Conservation (phyloP, 23 red algal species). For the Cyanidioschyzon merolae region DNA sequence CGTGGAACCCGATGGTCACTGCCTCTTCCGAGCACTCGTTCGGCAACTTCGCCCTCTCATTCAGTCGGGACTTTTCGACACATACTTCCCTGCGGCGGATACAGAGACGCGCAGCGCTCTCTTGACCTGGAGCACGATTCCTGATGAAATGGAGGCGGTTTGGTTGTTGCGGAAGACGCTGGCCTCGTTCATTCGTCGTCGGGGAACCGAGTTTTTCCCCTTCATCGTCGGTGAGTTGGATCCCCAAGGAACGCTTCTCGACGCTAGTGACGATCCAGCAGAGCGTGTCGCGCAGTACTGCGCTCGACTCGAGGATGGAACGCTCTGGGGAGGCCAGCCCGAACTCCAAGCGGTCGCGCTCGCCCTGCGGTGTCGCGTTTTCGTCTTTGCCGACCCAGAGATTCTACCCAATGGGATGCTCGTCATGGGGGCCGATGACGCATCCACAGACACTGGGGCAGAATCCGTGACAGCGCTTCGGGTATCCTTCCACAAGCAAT, state of each 20-base stretch:
- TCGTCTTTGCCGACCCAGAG: constrained; percentile 49
- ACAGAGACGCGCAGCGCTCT: neutral
- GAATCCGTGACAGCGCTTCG: constrained; percentile 1
- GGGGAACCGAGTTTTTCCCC: constrained; percentile 37
- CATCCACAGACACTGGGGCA: neutral
- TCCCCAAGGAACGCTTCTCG: neutral
- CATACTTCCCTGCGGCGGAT: neutral
- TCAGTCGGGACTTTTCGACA: neutral
- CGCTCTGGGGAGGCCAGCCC: constrained; percentile 64
- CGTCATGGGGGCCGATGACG: constrained; percentile 22
- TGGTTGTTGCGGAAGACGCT: constrained; percentile 20
- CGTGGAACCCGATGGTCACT: constrained; percentile 65
- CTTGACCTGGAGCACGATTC: neutral
- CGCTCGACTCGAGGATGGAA: constrained; percentile 25
- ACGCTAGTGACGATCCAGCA: neutral
- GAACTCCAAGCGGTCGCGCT: constrained; percentile 49
- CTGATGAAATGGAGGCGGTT: constrained; percentile 4
- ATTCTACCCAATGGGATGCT: constrained; percentile 37
- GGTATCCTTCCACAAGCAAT: constrained; percentile 52
- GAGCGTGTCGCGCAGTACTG: constrained; percentile 23
- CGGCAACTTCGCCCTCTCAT: constrained; percentile 37
- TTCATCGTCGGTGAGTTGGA: constrained; percentile 41
- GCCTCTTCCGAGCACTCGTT: constrained; percentile 51
- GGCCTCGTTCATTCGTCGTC: constrained; percentile 26
- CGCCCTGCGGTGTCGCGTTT: constrained; percentile 24